A percentile compares a stretch with the other conserved stretches of the same genome.
These are phyloP conservation scores for Scenedesmus sp. DNA, from an alignment of 163 green algal species.

Conservation along the genomic window DNA sequence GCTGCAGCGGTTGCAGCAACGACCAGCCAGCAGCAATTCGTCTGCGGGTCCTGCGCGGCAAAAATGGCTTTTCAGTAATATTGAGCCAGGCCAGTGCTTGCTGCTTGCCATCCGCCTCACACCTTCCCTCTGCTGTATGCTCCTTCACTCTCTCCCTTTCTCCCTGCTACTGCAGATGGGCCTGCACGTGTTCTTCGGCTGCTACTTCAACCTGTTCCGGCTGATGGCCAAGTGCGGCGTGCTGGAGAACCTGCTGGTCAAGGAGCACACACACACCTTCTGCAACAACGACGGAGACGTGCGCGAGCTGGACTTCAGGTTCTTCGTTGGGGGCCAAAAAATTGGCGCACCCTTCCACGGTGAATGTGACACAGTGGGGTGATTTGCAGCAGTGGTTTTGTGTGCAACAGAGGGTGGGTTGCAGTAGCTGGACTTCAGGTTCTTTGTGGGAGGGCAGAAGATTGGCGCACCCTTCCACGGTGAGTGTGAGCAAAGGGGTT, in stretches of 20 bases:
- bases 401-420: slow-evolving; percentile 23
- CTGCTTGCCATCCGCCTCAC: not conserved
- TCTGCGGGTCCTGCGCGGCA: not conserved
- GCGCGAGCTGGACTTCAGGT: slow-evolving; percentile 93
- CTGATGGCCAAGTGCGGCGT: slow-evolving; percentile 97
- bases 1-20: not conserved
- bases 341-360: slow-evolving; percentile 96
- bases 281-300: slow-evolving; percentile 94
- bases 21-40: not conserved
- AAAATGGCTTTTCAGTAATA: not conserved
- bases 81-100: too few species aligned
- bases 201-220: slow-evolving; percentile 98
- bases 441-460: slow-evolving; percentile 72
- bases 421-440: too few species aligned
- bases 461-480: slow-evolving; percentile 95
- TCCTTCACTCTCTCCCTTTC: too few species aligned
- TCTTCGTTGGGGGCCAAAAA: slow-evolving; percentile 85
- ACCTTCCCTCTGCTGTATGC: not conserved
- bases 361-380: slow-evolving; percentile 41
- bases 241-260: slow-evolving; percentile 95
- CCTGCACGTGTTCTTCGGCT: slow-evolving; percentile 96
- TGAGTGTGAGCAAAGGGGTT: slow-evolving; percentile 47
- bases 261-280: slow-evolving; percentile 98
- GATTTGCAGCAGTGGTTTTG: slow-evolving; percentile 22
- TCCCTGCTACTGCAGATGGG: slow-evolving; percentile 77